phyloP scores from a whole-genome alignment of 371 early-diverging fungal genomes.

The Sporodiniella umbellata region DNA sequence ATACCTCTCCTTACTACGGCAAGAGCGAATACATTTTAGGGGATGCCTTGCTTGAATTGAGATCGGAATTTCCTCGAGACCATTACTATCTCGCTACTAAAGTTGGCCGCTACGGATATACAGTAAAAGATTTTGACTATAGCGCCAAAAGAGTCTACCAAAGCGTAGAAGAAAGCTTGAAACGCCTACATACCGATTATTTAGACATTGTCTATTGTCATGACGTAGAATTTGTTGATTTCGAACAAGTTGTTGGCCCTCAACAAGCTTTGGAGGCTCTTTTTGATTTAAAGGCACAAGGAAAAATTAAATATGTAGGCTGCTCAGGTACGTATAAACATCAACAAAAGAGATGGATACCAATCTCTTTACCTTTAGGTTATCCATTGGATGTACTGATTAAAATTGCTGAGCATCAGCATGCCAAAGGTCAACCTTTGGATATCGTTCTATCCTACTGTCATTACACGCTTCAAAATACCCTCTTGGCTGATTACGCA shows the following conservation, averaged over 20 bases:
- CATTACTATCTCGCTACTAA: constrained; percentile 73
- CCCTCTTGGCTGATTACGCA: constrained; percentile 52
- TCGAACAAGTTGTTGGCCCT: constrained; percentile 50
- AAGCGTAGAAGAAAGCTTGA: constrained; percentile 65
- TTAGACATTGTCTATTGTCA: constrained; percentile 76
- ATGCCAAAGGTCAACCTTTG: constrained; percentile 56
- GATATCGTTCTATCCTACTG: constrained; percentile 74
- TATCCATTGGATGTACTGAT: constrained; percentile 72
- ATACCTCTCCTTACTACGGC: constrained; percentile 80
- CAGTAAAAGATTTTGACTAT: constrained; percentile 66
- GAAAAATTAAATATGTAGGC: constrained; percentile 69
- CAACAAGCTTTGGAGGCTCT: constrained; percentile 61
- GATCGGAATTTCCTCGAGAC: constrained; percentile 56
- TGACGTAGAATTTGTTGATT: constrained; percentile 80
- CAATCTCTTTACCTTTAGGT: constrained; percentile 22
- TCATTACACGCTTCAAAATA: constrained; percentile 74
- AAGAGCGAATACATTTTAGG: constrained; percentile 72
- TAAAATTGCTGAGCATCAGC: constrained; percentile 63
- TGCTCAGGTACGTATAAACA: constrained; percentile 54
- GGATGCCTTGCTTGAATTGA: constrained; percentile 51
- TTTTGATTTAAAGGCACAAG: constrained; percentile 65
- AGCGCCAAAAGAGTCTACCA: constrained; percentile 48
- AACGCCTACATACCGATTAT: constrained; percentile 63
- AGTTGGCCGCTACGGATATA: constrained; percentile 73
- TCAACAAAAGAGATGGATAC: no score